These are phyloP conservation scores for Aspergillus sp. DNA, from an alignment of 2,329 filamentous ascomycete species.

Conservation along the genomic window DNA sequence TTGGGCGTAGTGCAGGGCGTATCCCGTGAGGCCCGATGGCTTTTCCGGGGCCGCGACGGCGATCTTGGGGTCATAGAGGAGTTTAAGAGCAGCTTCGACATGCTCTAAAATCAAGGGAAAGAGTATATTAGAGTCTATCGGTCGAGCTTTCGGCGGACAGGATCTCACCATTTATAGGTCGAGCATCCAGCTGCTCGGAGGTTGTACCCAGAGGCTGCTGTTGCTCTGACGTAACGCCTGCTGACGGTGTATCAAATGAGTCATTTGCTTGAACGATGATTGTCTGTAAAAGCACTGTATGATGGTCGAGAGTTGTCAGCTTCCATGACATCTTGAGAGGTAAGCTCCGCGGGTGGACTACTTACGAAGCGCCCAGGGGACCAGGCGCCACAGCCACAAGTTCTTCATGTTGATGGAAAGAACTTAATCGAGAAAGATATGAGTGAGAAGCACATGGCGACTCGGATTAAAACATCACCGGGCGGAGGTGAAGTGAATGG, in stretches of 20 bases:
- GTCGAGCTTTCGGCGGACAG: background rate
- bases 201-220: slow-evolving; percentile 22
- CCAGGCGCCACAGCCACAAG: slow-evolving; percentile 29
- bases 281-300: slow-evolving; percentile 32
- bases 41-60: slow-evolving; percentile 36
- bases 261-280: slow-evolving; percentile 25
- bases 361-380: slow-evolving; percentile 37
- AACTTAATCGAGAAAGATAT: slow-evolving; percentile 13
- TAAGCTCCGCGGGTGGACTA: slow-evolving; percentile 2
- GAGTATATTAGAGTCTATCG: background rate
- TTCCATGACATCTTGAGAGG: slow-evolving; percentile 7
- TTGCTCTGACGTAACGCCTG: slow-evolving; percentile 17
- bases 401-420: slow-evolving; percentile 35
- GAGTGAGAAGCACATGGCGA: slow-evolving; percentile 36
- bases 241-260: slow-evolving; percentile 14
- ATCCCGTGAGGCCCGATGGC: slow-evolving; percentile 58
- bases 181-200: slow-evolving; percentile 15
- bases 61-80: slow-evolving; percentile 29
- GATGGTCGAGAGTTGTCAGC: slow-evolving; percentile 19
- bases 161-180: slow-evolving; percentile 30
- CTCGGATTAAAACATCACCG: slow-evolving; percentile 13
- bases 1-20: slow-evolving; percentile 60
- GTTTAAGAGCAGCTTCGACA: slow-evolving; percentile 31
- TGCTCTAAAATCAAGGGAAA: slow-evolving; percentile 22
- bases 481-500: background rate